These are phyloP conservation scores for Phaseolus coccineus DNA, from an alignment of 331 rosid genomes.

Conservation along the genomic window DNA sequence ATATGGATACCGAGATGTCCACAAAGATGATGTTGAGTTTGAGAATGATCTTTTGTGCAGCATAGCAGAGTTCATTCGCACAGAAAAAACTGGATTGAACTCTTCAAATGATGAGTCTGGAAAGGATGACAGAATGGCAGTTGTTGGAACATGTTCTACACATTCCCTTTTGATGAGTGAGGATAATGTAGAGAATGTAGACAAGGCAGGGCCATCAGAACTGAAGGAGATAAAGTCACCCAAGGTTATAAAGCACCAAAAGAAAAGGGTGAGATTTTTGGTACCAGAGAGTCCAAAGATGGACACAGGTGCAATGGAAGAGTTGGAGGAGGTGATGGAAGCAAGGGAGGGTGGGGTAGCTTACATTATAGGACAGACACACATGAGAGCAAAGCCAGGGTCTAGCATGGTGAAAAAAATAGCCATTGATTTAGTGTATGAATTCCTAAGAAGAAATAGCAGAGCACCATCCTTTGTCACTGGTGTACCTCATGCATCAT, in stretches of 20 bases:
- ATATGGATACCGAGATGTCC: conserved; percentile 88
- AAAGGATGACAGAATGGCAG: conserved; percentile 64
- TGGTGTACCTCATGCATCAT: conserved; percentile 75
- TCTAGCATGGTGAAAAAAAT: conserved; percentile 72
- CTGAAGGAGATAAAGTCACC: conserved; percentile 71
- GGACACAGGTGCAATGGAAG: conserved; percentile 56
- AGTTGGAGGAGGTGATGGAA: conserved; percentile 78
- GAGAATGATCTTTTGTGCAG: conserved; percentile 87
- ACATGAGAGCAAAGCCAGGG: conserved; percentile 86
- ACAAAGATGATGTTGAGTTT: conserved; percentile 81
- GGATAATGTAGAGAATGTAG: conserved; percentile 39
- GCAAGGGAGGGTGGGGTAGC: conserved; percentile 89
- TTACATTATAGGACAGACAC: conserved; percentile 78
- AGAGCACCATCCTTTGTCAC: conserved; percentile 64
- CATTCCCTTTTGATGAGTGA: conserved; percentile 57
- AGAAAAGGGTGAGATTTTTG: conserved; percentile 78
- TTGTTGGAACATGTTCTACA: conserved; percentile 74
- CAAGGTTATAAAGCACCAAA: conserved; percentile 41
- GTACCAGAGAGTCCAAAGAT: conserved; percentile 83
- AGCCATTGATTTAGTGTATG: conserved; percentile 75
- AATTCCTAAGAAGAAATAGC: conserved; percentile 86
- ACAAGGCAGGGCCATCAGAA: conserved; percentile 50
- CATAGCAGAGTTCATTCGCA: conserved; percentile 84
- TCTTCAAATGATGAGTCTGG: conserved; percentile 43
- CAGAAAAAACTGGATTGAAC: conserved; percentile 40